Conservation (phyloP, 352 stramenopile species). For the Phytophthora ramorum region DNA sequence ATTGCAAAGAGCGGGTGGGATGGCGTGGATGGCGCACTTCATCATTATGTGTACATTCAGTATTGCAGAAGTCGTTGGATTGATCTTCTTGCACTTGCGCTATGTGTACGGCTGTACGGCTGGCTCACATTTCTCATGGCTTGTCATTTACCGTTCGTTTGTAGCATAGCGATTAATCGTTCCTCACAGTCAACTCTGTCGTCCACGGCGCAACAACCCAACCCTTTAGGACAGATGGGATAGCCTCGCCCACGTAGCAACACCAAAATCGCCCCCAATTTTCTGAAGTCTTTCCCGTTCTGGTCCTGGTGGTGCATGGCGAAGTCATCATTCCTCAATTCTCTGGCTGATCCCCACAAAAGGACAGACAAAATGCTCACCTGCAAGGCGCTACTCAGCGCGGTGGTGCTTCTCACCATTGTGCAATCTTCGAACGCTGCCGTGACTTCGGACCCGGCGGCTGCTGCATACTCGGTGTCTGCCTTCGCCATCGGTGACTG, state of each 20-base stretch:
- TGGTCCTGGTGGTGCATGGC: background rate
- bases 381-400: background rate
- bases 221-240: background rate
- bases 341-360: background rate
- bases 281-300: constrained; percentile 1
- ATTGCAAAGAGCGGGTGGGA: background rate
- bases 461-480: constrained; percentile 25
- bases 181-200: background rate
- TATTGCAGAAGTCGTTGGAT: no score
- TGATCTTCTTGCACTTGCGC: background rate
- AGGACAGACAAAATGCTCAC: constrained; percentile 7
- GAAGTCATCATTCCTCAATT: background rate
- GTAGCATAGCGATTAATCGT: background rate
- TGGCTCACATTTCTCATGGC: background rate
- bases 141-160: background rate
- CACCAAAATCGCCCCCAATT: background rate
- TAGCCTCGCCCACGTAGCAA: background rate
- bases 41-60: no score
- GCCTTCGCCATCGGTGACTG: constrained; percentile 36
- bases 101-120: background rate
- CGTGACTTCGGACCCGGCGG: constrained; percentile 40
- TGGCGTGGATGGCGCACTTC: no score
- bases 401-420: background rate
- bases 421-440: constrained; percentile 27
- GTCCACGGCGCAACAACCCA: background rate